Base-by-base conservation (phyloP, 768 basidiomycete species). In the Suillus cothurnatus region DNA sequence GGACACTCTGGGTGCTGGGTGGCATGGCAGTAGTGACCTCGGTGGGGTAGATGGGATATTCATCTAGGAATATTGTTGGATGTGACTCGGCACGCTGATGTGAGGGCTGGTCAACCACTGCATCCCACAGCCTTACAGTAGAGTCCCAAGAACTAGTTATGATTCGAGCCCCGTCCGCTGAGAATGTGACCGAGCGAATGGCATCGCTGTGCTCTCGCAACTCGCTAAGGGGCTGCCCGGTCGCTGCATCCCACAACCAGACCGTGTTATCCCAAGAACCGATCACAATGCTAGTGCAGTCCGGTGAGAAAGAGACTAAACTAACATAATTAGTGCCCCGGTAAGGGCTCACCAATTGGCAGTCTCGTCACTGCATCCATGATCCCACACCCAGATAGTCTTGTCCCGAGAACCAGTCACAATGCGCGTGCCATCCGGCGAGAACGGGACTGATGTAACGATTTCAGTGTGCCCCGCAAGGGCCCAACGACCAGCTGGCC, bases 261-360 rank as follows among this genome's bases (percentile, higher is more conserved):
- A 61, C 7, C 47, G 60, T 61, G 2, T 4, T 4, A 19, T 61
- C 60, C 7, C 9, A 23, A 9, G 41, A 61, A 21, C 60, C 43
- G 21, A 28, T n/a, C 14, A 34, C 43, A 11, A 61, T 47, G 8
- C 41, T 19, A 19, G n/a, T 9, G 1, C 60, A 41, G 17, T 45
- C 60, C 8, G 60, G 28, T 28, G 60, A 61, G 8, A 61, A 61
- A 6, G 60, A 61, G 19, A 61, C 60, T 5, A 28, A 61, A 5
- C 17, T 11, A 23, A 61, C 41, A 1, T 5, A 15, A 23, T 28
- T 4, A 4, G 38, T 26, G 60, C 36, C 60, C 60, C 47, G 4
- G 12, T 11, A 45, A 28, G 11, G 41, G 36, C 4, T 47, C 34
- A 17, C 28, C 28, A 9, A 61, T 7, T 21, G 31, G 60, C 23